phyloP scores from a whole-genome alignment of 441 rosid genomes.

The Erysimum pusillum region DNA sequence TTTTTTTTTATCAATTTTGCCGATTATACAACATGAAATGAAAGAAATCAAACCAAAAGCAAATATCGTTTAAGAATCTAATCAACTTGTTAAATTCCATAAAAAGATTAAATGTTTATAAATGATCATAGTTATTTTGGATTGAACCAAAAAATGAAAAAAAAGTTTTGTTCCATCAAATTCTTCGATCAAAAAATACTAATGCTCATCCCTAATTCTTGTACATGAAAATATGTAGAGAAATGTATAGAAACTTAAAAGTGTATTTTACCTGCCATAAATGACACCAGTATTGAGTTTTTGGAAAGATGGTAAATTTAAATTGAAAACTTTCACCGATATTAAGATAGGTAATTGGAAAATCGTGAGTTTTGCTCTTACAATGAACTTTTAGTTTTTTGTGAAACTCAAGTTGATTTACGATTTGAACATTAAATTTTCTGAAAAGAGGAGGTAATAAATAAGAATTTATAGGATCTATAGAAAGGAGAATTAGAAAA shows the following conservation, averaged over 20 bases:
- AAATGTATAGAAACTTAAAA: neutral
- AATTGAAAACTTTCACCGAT: constrained; percentile 32
- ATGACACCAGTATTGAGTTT: constrained; percentile 30
- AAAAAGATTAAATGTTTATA: neutral
- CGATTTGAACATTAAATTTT: constrained; percentile 30
- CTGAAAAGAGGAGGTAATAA: constrained; percentile 24
- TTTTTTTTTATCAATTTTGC: neutral
- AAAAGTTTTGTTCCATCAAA: neutral
- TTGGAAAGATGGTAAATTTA: neutral
- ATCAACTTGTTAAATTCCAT: neutral
- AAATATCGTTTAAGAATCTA: neutral
- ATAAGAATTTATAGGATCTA: constrained; percentile 13
- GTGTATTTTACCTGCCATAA: constrained; percentile 32
- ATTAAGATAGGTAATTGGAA: constrained; percentile 20
- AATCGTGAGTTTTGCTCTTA: constrained; percentile 28
- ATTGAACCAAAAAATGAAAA: neutral
- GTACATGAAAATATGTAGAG: neutral
- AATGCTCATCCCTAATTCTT: neutral
- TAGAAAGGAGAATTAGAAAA: constrained; percentile 14
- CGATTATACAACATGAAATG: neutral
- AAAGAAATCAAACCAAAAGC: neutral
- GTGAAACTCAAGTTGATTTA: constrained; percentile 25
- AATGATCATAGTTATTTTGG: neutral
- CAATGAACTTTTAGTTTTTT: constrained; percentile 37
- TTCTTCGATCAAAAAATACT: neutral